A percentile compares a stretch with the other conserved stretches of the same genome.
phyloP scores from a whole-genome alignment of 257 asterid species.

The Oldenlandia corymbosa region DNA sequence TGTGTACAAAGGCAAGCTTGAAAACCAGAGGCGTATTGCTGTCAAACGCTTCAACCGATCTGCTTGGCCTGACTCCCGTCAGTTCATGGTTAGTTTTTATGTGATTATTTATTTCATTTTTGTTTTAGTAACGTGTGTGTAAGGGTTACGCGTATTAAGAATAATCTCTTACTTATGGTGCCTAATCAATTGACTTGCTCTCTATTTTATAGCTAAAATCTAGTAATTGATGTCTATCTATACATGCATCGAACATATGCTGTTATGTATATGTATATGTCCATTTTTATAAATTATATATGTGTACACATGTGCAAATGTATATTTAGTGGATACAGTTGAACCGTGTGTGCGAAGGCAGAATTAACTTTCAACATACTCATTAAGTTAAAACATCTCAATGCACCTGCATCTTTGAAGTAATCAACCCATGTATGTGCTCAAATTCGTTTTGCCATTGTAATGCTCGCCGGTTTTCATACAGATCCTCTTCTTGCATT shows the following conservation, averaged over 20 bases:
- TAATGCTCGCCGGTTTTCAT: neutral
- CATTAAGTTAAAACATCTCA: neutral
- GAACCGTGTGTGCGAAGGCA: neutral
- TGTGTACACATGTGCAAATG: too few relatives aligned
- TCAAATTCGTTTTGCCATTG: neutral
- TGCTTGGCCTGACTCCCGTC: slow-evolving; percentile 87
- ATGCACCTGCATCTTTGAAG: neutral
- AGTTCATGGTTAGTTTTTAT: slow-evolving; percentile 61
- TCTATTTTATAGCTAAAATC: slow-evolving; percentile 8
- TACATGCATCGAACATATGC: too few relatives aligned
- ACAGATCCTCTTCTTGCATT: neutral
- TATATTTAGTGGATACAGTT: neutral
- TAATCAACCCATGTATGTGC: neutral
- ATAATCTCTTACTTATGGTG: neutral
- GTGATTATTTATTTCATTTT: neutral
- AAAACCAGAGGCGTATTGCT: slow-evolving; percentile 75
- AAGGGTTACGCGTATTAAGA: neutral
- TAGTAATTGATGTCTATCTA: too few relatives aligned
- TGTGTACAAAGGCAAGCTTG: slow-evolving; percentile 84
- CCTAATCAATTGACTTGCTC: neutral
- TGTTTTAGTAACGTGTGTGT: neutral
- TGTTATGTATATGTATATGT: too few relatives aligned
- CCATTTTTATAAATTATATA: too few relatives aligned
- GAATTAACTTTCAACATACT: neutral
- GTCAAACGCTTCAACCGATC: slow-evolving; percentile 90